A percentile compares a stretch with the other conserved stretches of the same genome.
phyloP scores from a whole-genome alignment of 148 eudicot genomes.

The Bassia scoparia region DNA sequence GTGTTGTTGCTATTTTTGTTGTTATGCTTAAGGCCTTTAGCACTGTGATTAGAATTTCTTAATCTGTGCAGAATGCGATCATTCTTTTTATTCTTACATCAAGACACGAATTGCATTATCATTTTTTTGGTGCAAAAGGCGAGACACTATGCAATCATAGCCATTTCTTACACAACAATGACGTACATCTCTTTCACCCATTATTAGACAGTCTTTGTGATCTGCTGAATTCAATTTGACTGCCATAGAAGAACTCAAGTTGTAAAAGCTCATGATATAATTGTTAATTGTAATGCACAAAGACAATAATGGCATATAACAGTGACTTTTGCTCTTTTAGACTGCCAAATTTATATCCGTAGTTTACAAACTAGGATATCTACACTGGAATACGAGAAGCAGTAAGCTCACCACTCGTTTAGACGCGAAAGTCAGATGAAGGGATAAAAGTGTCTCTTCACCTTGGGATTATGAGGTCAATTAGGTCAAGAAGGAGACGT shows the following conservation, averaged over 20 bases:
- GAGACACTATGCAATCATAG: background rate
- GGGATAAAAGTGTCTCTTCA: too few species aligned
- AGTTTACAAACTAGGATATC: background rate
- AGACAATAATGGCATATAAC: background rate
- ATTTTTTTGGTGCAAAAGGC: too few species aligned
- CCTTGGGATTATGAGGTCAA: too few species aligned
- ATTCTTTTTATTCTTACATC: background rate
- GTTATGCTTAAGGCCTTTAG: background rate
- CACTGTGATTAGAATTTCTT: background rate
- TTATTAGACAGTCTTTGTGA: background rate
- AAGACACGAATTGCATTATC: background rate
- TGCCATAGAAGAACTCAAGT: too few species aligned
- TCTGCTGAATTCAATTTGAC: background rate
- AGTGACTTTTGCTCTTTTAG: background rate
- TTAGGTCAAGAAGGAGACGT: too few species aligned
- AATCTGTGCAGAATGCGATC: background rate
- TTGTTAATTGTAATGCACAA: background rate
- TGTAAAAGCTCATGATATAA: background rate
- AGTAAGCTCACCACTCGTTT: too few species aligned
- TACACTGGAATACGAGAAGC: too few species aligned
- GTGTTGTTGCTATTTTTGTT: constrained; percentile 29
- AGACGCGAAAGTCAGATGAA: too few species aligned
- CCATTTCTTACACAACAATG: background rate
- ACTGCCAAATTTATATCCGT: background rate
- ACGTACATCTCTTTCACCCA: background rate